These are phyloP conservation scores for Euphorbia tirucalli DNA, from an alignment of 345 rosid species.

Conservation along the genomic window DNA sequence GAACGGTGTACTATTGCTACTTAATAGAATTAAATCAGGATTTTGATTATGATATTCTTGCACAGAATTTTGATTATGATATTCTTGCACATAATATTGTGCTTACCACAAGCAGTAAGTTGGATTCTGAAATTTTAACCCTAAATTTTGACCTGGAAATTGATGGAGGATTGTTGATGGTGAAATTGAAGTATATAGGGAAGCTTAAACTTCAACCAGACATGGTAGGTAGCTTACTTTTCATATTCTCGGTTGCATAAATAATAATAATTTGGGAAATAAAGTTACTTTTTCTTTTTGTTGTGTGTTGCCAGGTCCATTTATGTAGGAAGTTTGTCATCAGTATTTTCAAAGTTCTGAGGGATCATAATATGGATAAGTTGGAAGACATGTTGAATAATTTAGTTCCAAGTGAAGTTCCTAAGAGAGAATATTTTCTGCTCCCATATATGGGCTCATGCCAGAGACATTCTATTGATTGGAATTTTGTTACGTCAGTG, in stretches of 20 bases:
- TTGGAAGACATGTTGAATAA: conserved; percentile 35
- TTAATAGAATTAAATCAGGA: conserved; percentile 46
- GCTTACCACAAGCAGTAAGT: conserved; percentile 49
- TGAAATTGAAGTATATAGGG: conserved; percentile 50
- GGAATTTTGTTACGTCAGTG: conserved; percentile 52
- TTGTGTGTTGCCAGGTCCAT: conserved; percentile 43
- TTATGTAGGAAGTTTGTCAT: conserved; percentile 63
- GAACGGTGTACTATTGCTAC: conserved; percentile 50
- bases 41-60: conserved; percentile 35
- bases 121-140: conserved; percentile 47
- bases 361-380: conserved; percentile 42
- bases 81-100: conserved; percentile 46
- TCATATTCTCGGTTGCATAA: not conserved
- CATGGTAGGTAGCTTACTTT: conserved; percentile 33
- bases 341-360: conserved; percentile 57
- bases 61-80: conserved; percentile 37
- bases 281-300: not conserved
- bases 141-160: conserved; percentile 47
- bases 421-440: conserved; percentile 59
- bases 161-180: conserved; percentile 50
- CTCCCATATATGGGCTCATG: conserved; percentile 41
- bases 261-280: not conserved
- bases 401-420: conserved; percentile 22
- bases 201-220: conserved; percentile 33
- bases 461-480: conserved; percentile 38